These are phyloP conservation scores for Cornus controversa DNA, from an alignment of 148 eudicot genomes.

Conservation along the genomic window DNA sequence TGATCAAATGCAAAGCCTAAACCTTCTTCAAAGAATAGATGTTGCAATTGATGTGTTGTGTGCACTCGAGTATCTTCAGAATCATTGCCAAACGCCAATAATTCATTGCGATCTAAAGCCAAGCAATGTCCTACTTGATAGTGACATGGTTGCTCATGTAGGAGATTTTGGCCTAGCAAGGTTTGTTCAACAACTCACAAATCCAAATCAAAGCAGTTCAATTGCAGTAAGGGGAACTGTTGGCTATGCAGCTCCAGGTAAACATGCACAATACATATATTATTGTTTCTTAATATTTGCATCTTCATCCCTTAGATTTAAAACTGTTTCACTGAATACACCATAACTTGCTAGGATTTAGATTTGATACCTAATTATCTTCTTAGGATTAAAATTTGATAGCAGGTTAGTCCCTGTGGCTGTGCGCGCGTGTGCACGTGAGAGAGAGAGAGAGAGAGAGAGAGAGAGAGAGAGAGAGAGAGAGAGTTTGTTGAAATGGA, in stretches of 20 bases:
- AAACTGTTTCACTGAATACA: no score
- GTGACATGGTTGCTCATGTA: background rate
- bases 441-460: no score
- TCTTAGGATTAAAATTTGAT: no score
- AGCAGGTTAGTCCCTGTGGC: no score
- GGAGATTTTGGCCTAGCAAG: background rate
- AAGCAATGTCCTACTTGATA: background rate
- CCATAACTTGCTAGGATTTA: no score
- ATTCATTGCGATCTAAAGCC: constrained; percentile 4
- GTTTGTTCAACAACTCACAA: background rate
- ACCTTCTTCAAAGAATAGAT: background rate
- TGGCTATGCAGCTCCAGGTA: background rate
- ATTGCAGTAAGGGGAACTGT: background rate
- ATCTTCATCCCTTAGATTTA: no score
- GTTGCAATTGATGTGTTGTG: background rate
- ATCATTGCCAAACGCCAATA: background rate
- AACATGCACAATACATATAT: no score
- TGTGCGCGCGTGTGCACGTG: no score
- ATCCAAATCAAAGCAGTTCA: background rate
- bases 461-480: no score
- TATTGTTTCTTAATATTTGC: no score
- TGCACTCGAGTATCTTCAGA: background rate
- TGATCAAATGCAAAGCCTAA: background rate
- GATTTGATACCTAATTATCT: no score
- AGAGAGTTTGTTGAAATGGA: no score